Conservation (phyloP, 2,329 filamentous ascomycete genomes). For the Venturia aucupariae region DNA sequence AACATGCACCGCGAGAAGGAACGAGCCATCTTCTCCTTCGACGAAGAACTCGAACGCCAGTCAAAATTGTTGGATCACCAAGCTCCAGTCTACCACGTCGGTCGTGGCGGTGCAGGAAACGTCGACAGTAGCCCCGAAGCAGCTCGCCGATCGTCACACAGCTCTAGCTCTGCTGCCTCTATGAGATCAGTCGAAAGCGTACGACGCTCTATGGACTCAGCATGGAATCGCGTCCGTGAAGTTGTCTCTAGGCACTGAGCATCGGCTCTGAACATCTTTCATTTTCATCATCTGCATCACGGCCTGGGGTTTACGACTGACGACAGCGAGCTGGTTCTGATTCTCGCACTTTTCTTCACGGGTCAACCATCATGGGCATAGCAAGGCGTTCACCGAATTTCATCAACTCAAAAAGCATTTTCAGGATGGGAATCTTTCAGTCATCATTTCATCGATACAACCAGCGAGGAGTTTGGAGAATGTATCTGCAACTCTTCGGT, state of each 20-base stretch:
- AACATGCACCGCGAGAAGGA: slow-evolving; percentile 49
- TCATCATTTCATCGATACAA: slow-evolving; percentile 19
- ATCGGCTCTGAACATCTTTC: neutral
- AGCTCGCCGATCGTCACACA: slow-evolving; percentile 14
- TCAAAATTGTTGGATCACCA: slow-evolving; percentile 44
- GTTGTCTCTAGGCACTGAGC: slow-evolving; percentile 20
- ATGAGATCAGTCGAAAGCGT: slow-evolving; percentile 20
- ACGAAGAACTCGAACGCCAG: slow-evolving; percentile 54
- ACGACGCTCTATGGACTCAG: slow-evolving; percentile 27
- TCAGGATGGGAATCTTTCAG: neutral
- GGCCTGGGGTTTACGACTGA: slow-evolving; percentile 12
- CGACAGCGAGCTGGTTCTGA: slow-evolving; percentile 29
- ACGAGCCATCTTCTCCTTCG: slow-evolving; percentile 57
- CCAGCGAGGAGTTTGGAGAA: slow-evolving; percentile 25
- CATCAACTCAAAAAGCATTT: neutral
- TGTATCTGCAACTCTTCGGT: slow-evolving; percentile 17
- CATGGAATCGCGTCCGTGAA: slow-evolving; percentile 27
- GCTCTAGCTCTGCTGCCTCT: slow-evolving; percentile 1
- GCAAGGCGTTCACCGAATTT: slow-evolving; percentile 21
- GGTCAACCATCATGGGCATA: slow-evolving; percentile 12
- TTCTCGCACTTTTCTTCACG: slow-evolving; percentile 20
- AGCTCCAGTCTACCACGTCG: slow-evolving; percentile 55
- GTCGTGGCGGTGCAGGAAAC: slow-evolving; percentile 53
- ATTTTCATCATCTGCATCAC: slow-evolving; percentile 15
- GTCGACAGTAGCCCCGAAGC: slow-evolving; percentile 32